phyloP scores from a whole-genome alignment of 306 rosid species.

The Casuarina glauca region DNA sequence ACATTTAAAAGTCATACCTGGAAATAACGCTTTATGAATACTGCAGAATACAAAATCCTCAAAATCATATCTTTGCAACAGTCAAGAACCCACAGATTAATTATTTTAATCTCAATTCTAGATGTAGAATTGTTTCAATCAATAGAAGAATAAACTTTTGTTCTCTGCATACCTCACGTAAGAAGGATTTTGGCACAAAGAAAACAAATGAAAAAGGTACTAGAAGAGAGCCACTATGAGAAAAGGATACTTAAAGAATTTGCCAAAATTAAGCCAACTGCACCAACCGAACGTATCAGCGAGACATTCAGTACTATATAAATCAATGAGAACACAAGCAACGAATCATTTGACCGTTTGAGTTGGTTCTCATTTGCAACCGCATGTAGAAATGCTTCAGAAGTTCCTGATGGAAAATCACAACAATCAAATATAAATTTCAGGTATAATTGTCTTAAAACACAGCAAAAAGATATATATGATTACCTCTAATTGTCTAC shows the following conservation, averaged over 20 bases:
- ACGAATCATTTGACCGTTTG: constrained; percentile 72
- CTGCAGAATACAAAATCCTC: constrained; percentile 74
- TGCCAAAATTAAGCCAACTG: constrained; percentile 88
- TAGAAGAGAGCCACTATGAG: constrained; percentile 3
- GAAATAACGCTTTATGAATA: constrained; percentile 74
- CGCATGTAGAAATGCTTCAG: constrained; percentile 95
- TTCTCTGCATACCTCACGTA: not conserved
- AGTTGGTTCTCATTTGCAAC: constrained; percentile 84
- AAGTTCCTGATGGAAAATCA: constrained; percentile 66
- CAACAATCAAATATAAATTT: constrained; percentile 14
- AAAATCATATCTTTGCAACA: constrained; percentile 68
- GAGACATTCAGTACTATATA: constrained; percentile 68
- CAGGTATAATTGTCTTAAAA: not conserved
- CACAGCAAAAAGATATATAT: constrained; percentile 8
- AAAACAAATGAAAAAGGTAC: constrained; percentile 12
- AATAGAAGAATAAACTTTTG: not conserved
- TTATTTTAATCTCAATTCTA: not conserved
- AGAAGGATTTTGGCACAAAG: constrained; percentile 17
- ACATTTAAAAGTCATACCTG: constrained; percentile 54
- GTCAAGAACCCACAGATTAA: constrained; percentile 57
- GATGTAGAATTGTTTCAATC: not conserved
- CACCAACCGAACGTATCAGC: constrained; percentile 69
- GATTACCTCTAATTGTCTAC: constrained; percentile 17
- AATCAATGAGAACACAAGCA: constrained; percentile 73
- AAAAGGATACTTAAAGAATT: constrained; percentile 92